Conservation (phyloP, 2,329 filamentous ascomycete species). For the Penicillium sp. region DNA sequence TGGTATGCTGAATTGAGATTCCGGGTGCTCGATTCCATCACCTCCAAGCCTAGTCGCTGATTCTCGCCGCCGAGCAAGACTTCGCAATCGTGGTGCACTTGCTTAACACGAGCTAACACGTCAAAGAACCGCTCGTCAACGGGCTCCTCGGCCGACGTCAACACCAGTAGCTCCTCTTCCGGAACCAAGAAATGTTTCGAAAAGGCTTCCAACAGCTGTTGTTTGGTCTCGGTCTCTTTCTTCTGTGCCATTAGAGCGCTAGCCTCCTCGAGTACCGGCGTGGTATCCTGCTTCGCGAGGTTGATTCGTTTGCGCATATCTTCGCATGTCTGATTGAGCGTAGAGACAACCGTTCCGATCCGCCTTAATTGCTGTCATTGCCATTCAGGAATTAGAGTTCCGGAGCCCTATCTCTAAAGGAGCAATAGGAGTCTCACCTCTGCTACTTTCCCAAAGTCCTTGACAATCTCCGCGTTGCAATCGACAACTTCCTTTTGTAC, state of each 20-base stretch:
- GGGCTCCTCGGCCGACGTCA: conserved; percentile 76
- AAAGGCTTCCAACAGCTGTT: conserved; percentile 73
- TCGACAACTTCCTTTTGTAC: conserved; percentile 90
- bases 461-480: conserved; percentile 83
- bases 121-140: conserved; percentile 84
- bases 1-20: conserved; percentile 87
- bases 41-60: conserved; percentile 79
- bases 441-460: conserved; percentile 83
- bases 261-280: conserved; percentile 73
- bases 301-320: conserved; percentile 76
- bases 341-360: conserved; percentile 74
- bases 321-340: conserved; percentile 73
- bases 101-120: conserved; percentile 73
- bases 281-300: conserved; percentile 71
- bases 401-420: neutral
- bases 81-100: conserved; percentile 84
- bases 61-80: conserved; percentile 85
- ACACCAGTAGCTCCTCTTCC: conserved; percentile 70
- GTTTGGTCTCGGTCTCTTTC: conserved; percentile 72
- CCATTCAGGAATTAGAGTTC: conserved; percentile 20
- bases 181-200: conserved; percentile 79
- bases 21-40: conserved; percentile 87
- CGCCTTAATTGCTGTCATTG: conserved; percentile 71
- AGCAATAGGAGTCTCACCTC: conserved; percentile 57
- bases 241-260: conserved; percentile 69